Conservation (phyloP, 805 yeast species). For the Nakazawaea pomicola region DNA sequence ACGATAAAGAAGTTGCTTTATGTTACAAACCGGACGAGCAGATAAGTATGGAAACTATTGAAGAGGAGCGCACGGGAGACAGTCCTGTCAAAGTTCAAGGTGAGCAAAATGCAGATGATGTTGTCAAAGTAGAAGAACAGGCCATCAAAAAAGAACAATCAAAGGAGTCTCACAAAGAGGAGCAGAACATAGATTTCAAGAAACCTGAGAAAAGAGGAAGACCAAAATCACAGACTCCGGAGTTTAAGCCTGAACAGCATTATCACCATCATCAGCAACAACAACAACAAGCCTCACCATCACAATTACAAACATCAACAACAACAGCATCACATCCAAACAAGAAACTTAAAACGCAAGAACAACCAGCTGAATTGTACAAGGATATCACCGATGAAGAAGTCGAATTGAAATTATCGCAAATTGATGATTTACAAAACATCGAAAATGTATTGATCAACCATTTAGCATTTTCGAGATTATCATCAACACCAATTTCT, state of each 20-base stretch:
- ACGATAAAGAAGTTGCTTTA: not conserved
- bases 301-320: not conserved
- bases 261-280: not conserved
- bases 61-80: no score
- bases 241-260: not conserved
- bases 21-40: constrained; percentile 7
- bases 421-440: constrained; percentile 40
- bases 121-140: no score
- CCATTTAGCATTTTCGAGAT: constrained; percentile 85
- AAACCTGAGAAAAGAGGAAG: constrained; percentile 8
- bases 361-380: constrained; percentile 3
- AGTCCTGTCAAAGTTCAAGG: no score
- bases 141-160: no score
- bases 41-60: not conserved
- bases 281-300: not conserved
- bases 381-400: constrained; percentile 11
- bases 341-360: constrained; percentile 1
- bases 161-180: no score
- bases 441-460: constrained; percentile 67
- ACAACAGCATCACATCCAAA: not conserved
- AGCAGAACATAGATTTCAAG: not conserved
- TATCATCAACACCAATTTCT: constrained; percentile 83
- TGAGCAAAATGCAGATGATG: no score
- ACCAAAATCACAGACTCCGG: not conserved
- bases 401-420: constrained; percentile 1